Conservation (phyloP, 169 alveolate species). For the Blepharisma undulans region DNA sequence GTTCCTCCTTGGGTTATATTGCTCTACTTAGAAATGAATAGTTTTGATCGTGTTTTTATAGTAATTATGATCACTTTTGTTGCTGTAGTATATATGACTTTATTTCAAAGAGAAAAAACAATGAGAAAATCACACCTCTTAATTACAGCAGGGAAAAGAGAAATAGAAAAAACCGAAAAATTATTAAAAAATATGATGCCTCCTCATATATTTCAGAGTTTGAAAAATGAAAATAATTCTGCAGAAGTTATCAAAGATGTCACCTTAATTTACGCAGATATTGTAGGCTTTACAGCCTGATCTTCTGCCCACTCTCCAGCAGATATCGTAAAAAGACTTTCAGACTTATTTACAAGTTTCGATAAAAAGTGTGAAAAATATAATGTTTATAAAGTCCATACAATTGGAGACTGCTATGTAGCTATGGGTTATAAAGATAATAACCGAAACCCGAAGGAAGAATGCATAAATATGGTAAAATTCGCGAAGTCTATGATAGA, state of each 20-base stretch:
- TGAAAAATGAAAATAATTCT: conserved; percentile 52
- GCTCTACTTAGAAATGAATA: not conserved
- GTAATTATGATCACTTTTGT: not conserved
- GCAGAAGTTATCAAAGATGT: conserved; percentile 92
- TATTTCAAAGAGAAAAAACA: not conserved
- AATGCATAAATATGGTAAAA: conserved; percentile 59
- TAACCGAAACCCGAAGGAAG: not conserved
- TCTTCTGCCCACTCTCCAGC: conserved; percentile 81
- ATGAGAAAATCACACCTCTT: not conserved
- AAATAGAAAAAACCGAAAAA: conserved; percentile 18
- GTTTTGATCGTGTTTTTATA: not conserved
- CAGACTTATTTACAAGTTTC: conserved; percentile 92
- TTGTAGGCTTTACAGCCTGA: conserved; percentile 97
- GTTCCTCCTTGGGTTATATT: not conserved
- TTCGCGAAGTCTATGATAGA: conserved; percentile 92
- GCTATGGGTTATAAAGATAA: conserved; percentile 95
- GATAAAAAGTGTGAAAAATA: conserved; percentile 93
- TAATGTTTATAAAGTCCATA: conserved; percentile 95
- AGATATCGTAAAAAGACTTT: conserved; percentile 90
- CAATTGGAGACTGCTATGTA: conserved; percentile 99
- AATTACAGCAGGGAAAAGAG: not conserved
- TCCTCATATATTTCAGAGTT: conserved; percentile 44
- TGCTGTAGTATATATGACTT: not conserved
- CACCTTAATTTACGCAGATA: conserved; percentile 97
- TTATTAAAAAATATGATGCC: conserved; percentile 27